Base-by-base conservation (phyloP, 805 yeast genomes). In the Lipomyces spencermartinsiae region DNA sequence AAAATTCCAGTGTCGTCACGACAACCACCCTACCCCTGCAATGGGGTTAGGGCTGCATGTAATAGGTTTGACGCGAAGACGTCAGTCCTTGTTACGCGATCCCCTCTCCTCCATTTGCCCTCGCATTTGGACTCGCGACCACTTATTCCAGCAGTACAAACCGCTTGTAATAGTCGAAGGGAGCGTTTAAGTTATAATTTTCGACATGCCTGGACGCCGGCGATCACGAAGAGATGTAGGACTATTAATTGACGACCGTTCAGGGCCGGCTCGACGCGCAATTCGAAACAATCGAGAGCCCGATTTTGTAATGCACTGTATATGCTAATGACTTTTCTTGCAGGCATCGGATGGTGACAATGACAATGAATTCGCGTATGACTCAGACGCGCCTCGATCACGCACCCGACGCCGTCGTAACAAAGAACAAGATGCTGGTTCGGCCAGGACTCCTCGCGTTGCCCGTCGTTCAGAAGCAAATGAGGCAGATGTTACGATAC, bases 1-100 rank as follows among this genome's bases (percentile, higher is more conserved):
- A 56, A n/a, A 37, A 56, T 54, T 39, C 2, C n/a, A 2, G 14
- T 12, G 64, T 62, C 35, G 59, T 43, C 64, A 29, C 56, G 53
- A 46, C 64, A 62, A 62, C 64, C n/a, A 10, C 55, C 12, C 7
- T 16, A 16, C 16, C 10, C 4, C 19, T 37, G 63, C 53, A 16
- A 39, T 55, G 43, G 64, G 64, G 60, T 8, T 29, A 19, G 16
- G 31, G n/a, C 31, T 51, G n/a, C 9, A 2, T 12, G n/a, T n/a
- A n/a, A n/a, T 31, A 4, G 8, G 39, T 34, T 1, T 49, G 60
- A 5, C 49, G 49, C 49, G 49, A 43, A 19, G n/a, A n/a, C n/a
- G n/a, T n/a, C n/a, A n/a, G 6, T 6, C 14, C 14, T 37, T 9
- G 9, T 1, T 19, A n/a, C 43, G 16, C 43, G 43, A 16, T 37